These are phyloP conservation scores for Thelonectria discophora DNA, from an alignment of 2,329 filamentous ascomycete genomes.

Conservation along the genomic window DNA sequence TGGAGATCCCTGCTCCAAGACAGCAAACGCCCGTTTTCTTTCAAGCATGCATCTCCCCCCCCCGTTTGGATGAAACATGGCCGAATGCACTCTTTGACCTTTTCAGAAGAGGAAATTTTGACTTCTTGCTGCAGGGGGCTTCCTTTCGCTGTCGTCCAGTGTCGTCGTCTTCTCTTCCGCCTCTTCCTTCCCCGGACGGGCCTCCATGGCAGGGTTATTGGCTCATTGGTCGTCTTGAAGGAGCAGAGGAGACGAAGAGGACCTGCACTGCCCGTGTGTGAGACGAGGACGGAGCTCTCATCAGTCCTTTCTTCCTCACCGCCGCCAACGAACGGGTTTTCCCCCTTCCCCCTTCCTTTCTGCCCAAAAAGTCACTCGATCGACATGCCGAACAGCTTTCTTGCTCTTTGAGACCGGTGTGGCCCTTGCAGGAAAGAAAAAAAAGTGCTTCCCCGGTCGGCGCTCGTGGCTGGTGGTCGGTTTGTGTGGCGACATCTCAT, in stretches of 20 bases:
- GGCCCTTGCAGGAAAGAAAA: constrained; percentile 27
- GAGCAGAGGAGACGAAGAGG: constrained; percentile 2
- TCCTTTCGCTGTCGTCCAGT: neutral
- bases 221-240: too few species aligned
- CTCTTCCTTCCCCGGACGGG: neutral
- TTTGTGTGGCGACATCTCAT: constrained; percentile 39
- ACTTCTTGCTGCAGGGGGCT: constrained; percentile 7
- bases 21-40: neutral
- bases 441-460: constrained; percentile 24
- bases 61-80: constrained; percentile 3
- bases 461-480: constrained; percentile 35
- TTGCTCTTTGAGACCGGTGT: constrained; percentile 8
- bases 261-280: too few species aligned
- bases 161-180: neutral
- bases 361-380: constrained; percentile 6
- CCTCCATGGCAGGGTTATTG: too few species aligned
- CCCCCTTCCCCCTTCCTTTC: neutral
- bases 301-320: constrained; percentile 23
- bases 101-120: neutral
- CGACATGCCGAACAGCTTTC: too few species aligned
- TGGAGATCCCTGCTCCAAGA: neutral
- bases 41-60: neutral
- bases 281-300: constrained; percentile 14
- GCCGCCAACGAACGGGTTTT: constrained; percentile 5
- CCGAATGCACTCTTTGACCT: constrained; percentile 1